Evolutionary conservation across 2,329 filamentous ascomycete genomes (phyloP).

Genomic region (Trichoderma sp.): DNA sequence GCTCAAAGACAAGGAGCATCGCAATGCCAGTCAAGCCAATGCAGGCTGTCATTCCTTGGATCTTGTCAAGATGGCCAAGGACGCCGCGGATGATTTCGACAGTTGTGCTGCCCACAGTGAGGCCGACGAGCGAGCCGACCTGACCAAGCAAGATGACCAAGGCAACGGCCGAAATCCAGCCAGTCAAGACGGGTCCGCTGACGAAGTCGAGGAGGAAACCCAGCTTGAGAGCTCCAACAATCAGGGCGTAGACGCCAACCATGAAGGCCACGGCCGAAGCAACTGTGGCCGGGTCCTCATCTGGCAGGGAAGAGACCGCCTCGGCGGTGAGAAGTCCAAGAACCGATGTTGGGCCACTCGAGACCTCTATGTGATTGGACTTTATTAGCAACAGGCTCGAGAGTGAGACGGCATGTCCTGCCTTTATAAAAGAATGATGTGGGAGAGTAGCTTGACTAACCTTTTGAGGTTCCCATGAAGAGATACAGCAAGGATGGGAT

Average conservation of each 20-base stretch:
- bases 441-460: slow-evolving; percentile 37
- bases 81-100: slow-evolving; percentile 62
- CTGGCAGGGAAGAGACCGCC: slow-evolving; percentile 56
- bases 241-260: slow-evolving; percentile 62
- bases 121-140: slow-evolving; percentile 62
- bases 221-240: slow-evolving; percentile 62
- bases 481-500: slow-evolving; percentile 59
- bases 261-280: slow-evolving; percentile 64
- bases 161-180: slow-evolving; percentile 67
- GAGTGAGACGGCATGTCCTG: not conserved
- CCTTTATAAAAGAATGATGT: too few species aligned
- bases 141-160: slow-evolving; percentile 69
- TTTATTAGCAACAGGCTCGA: slow-evolving; percentile 11
- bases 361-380: slow-evolving; percentile 51
- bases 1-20: slow-evolving; percentile 58
- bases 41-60: slow-evolving; percentile 60
- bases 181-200: slow-evolving; percentile 64
- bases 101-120: slow-evolving; percentile 54
- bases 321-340: slow-evolving; percentile 65
- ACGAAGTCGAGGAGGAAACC: slow-evolving; percentile 69
- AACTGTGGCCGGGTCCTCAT: slow-evolving; percentile 58
- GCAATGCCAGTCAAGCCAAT: slow-evolving; percentile 62
- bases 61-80: slow-evolving; percentile 57
- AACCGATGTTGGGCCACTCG: slow-evolving; percentile 65
- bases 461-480: slow-evolving; percentile 65